These are phyloP conservation scores for Magnusiomyces tetraspermus DNA, from an alignment of 1,139 yeast species.

Conservation along the genomic window DNA sequence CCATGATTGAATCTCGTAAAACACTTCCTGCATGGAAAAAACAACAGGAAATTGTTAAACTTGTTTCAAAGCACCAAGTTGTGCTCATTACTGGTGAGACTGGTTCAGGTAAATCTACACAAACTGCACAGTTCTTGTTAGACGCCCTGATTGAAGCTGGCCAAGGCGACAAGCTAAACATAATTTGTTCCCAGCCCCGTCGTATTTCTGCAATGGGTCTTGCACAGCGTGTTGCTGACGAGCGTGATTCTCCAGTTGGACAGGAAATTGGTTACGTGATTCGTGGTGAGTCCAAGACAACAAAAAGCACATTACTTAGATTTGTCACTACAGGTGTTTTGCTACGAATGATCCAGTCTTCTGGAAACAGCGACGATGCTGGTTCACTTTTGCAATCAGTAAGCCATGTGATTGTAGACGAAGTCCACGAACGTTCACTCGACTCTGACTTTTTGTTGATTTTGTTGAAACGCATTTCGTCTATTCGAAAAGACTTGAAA, in stretches of 20 bases:
- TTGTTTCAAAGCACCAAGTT: slow-evolving; percentile 52
- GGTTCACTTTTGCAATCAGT: slow-evolving; percentile 38
- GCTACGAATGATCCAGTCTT: slow-evolving; percentile 66
- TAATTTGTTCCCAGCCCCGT: slow-evolving; percentile 90
- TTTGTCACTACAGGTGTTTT: slow-evolving; percentile 92
- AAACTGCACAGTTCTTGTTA: slow-evolving; percentile 77
- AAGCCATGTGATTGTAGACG: slow-evolving; percentile 75
- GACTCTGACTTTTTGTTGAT: slow-evolving; percentile 83
- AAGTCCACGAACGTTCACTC: slow-evolving; percentile 90
- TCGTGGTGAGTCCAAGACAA: slow-evolving; percentile 75
- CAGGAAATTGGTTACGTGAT: slow-evolving; percentile 80
- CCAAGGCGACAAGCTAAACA: slow-evolving; percentile 42
- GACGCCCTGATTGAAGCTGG: slow-evolving; percentile 42
- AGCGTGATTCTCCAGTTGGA: slow-evolving; percentile 61
- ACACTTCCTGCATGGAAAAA: slow-evolving; percentile 79
- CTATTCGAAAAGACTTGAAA: slow-evolving; percentile 41
- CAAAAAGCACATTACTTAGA: slow-evolving; percentile 52
- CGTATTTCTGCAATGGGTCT: slow-evolving; percentile 92
- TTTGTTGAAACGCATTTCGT: slow-evolving; percentile 50
- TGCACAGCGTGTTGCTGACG: slow-evolving; percentile 86
- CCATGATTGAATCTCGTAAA: slow-evolving; percentile 40
- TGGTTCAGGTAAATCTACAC: slow-evolving; percentile 93
- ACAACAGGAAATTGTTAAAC: slow-evolving; percentile 43
- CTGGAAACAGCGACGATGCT: slow-evolving; percentile 17
- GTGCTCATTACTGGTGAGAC: slow-evolving; percentile 91